phyloP scores from a whole-genome alignment of 177 flowering plant species.

The Tripterygium wilfordii region DNA sequence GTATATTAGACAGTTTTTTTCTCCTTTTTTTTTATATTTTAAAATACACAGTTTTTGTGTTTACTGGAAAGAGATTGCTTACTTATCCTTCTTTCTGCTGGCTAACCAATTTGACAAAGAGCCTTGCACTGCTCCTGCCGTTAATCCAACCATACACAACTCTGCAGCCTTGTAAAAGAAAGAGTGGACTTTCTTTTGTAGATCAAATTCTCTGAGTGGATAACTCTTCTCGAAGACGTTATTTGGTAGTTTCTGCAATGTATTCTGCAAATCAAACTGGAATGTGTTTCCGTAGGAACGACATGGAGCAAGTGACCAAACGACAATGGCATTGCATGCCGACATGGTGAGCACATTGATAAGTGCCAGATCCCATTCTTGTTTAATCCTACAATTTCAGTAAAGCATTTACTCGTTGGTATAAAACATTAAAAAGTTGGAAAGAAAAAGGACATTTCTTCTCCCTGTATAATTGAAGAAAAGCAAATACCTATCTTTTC shows the following conservation, averaged over 20 bases:
- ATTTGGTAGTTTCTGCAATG: conserved; percentile 96
- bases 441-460: background rate
- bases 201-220: conserved; percentile 78
- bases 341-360: conserved; percentile 82
- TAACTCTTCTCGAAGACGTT: conserved; percentile 92
- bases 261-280: conserved; percentile 88
- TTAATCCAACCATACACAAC: conserved; percentile 72
- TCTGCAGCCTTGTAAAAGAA: conserved; percentile 86
- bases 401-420: conserved; percentile 5
- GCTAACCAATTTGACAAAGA: conserved; percentile 57
- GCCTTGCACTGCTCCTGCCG: conserved; percentile 86
- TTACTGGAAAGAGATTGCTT: too few relatives aligned
- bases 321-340: conserved; percentile 85
- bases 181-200: conserved; percentile 79
- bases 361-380: conserved; percentile 98
- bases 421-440: background rate
- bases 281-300: conserved; percentile 97
- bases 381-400: conserved; percentile 57
- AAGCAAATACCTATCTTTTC: conserved; percentile 66
- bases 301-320: conserved; percentile 98
- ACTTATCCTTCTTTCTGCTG: conserved; percentile 76
- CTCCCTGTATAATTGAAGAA: too few relatives aligned
- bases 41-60: too few relatives aligned
- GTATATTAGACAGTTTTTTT: too few relatives aligned
- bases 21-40: too few relatives aligned